Base-by-base conservation (phyloP, 2,329 filamentous ascomycete genomes). In the Alternaria sp. region DNA sequence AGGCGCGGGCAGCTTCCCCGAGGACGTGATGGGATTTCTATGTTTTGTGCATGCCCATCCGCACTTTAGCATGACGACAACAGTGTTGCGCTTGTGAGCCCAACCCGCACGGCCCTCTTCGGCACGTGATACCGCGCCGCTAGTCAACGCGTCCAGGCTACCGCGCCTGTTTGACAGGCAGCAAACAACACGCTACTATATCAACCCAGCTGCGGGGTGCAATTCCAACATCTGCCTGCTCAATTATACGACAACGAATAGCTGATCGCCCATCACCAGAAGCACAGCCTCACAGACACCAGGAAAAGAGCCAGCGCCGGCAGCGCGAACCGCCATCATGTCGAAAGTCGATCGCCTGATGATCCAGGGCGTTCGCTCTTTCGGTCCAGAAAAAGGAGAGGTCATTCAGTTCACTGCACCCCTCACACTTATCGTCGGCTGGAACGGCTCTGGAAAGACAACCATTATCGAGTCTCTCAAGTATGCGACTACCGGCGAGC, bases 391-490 rank as follows among this genome's bases (percentile, higher is more conserved):
- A 46, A 84, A 86, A 63, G 87, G 87, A 68, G 92, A 97, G 81
- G 90, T 88, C 40, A 97, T 98, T 66, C 87, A 91, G 71, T 98
- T 99, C 79, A 90, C 93, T 69, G 91, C 92, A 1, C 96, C 96
- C 25, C 86, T 99, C 60, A 99, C 96, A 12, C 87, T 99, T 66
- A 99, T 99, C 71, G 96, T 99, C 62, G 96, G 96, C 62, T 93
- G 93, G 81, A 99, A 99, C 83, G 96, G 96, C 59, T 98, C 95
- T 1, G 96, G 96, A 66, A 99, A 99, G 83, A 99, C 96, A 10
- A 98, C 96, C 61, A 97, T 99, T 77, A 99, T 99, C 81, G 96
- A 99, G 81, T 97, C 93, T 79, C 91, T 99, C 75, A 97, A 97
- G 78, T 99, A 97, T 89, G 94, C 93, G 56, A 97, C 96, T 17